Base-by-base conservation (phyloP, 768 basidiomycete genomes). In the Exsudoporus frostii region DNA sequence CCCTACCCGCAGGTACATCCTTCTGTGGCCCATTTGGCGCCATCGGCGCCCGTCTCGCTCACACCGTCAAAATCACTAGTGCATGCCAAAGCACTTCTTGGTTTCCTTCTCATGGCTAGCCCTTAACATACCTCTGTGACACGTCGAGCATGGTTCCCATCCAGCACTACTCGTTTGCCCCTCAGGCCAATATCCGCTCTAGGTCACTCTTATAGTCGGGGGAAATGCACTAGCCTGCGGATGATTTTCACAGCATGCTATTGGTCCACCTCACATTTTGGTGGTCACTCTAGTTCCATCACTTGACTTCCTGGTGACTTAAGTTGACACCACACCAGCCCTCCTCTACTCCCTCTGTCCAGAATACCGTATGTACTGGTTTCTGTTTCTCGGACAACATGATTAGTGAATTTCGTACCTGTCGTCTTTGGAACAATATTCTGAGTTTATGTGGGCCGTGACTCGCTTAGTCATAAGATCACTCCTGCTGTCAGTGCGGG, bases 1-100 rank as follows among this genome's bases (percentile, higher is more conserved):
- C 42, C 4, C 56, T 48, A 29, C 57, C 62, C 17, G 33, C 50
- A 25, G 55, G 62, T 17, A 53, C 63, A 36, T 66, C 65, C 14
- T 60, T 71, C n/a, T 50, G 55, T 32, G 67, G 65, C 17, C 54
- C 67, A 22, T 61, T 69, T 37, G 65, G 65, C 30, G 44, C 52
- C 17, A 57, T 67, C 44, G 59, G 65, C 29, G 43, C 50, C 38
- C 62, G 58, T 34, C 48, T 70, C 5, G 57, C 62, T 45, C 55
- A 60, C 22, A 57, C 65, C 9, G 51, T 67, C 42, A 58, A 47
- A 37, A 36, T 53, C 24, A 45, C 66, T 37, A 39, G 50, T 20
- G 33, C 60, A 39, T 66, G 55, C 46, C 60, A 55, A 40, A 54
- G 37, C 29, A 22, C 43, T 44, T 55, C 57, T 45, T 63, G 66